These are phyloP conservation scores for Teratosphaeriaceae sp. DNA, from an alignment of 2,329 filamentous ascomycete genomes.

Conservation along the genomic window DNA sequence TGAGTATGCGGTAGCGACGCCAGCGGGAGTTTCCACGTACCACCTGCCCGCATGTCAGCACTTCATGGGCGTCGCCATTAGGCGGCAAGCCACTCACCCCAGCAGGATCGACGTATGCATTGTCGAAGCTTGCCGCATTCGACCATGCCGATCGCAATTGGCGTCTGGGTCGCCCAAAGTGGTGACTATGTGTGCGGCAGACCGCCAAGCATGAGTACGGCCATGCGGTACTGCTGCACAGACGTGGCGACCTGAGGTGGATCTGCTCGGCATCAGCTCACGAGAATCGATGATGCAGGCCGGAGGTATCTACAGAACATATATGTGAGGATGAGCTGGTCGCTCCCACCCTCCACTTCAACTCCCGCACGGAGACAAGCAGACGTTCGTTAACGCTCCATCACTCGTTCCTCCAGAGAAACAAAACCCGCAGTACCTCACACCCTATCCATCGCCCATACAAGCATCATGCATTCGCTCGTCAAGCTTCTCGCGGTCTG, in stretches of 20 bases:
- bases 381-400: background rate
- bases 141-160: background rate
- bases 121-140: background rate
- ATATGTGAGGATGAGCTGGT: background rate
- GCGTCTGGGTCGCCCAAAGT: background rate
- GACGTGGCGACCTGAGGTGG: background rate
- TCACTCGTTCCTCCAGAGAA: background rate
- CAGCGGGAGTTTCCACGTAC: too few relatives aligned
- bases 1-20: too few relatives aligned
- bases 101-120: background rate
- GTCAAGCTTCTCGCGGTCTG: conserved; percentile 1
- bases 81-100: too few relatives aligned
- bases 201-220: background rate
- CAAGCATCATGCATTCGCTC: conserved; percentile 1
- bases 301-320: too few relatives aligned
- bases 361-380: background rate
- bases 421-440: background rate
- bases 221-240: background rate
- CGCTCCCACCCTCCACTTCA: background rate
- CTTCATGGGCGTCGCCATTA: too few relatives aligned
- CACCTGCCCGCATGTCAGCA: too few relatives aligned
- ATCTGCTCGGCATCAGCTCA: background rate
- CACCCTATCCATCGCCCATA: background rate
- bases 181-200: background rate
- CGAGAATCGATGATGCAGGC: background rate